phyloP scores from a whole-genome alignment of 2,329 filamentous ascomycete genomes.

The Penicillium olsonii region DNA sequence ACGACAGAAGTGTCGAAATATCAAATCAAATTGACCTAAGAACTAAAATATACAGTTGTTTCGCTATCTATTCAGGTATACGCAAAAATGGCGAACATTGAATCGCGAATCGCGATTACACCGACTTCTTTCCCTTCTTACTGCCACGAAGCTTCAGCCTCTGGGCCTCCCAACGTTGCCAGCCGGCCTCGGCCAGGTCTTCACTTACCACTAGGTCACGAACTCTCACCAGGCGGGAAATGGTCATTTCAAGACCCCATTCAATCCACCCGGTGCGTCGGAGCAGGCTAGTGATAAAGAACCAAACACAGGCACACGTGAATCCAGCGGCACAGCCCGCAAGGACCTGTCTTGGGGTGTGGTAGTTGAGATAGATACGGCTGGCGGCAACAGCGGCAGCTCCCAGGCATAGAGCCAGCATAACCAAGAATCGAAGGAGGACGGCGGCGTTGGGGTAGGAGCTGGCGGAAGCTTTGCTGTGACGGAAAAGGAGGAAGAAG shows the following conservation, averaged over 20 bases:
- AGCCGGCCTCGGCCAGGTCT: slow-evolving; percentile 86
- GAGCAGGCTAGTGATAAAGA: slow-evolving; percentile 66
- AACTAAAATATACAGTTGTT: not conserved
- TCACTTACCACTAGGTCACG: slow-evolving; percentile 85
- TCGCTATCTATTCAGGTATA: slow-evolving; percentile 3
- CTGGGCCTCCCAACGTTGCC: slow-evolving; percentile 81
- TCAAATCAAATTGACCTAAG: not conserved
- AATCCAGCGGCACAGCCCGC: slow-evolving; percentile 73
- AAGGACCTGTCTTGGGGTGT: slow-evolving; percentile 84
- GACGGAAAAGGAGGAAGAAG: slow-evolving; percentile 81
- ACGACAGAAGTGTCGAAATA: not conserved
- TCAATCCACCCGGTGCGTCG: slow-evolving; percentile 69
- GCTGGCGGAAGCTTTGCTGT: slow-evolving; percentile 58
- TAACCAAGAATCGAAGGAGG: slow-evolving; percentile 60
- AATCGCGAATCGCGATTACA: slow-evolving; percentile 18
- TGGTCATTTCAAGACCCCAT: slow-evolving; percentile 68
- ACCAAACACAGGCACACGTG: slow-evolving; percentile 76
- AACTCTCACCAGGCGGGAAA: slow-evolving; percentile 68
- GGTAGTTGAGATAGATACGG: slow-evolving; percentile 88
- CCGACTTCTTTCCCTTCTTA: slow-evolving; percentile 28
- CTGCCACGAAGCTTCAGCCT: slow-evolving; percentile 33
- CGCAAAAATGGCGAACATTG: not conserved
- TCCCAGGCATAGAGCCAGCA: slow-evolving; percentile 59
- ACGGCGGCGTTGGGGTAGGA: slow-evolving; percentile 44
- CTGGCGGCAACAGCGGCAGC: slow-evolving; percentile 75